phyloP scores from a whole-genome alignment of 768 basidiomycete species.

The Termitomyces sp. region DNA sequence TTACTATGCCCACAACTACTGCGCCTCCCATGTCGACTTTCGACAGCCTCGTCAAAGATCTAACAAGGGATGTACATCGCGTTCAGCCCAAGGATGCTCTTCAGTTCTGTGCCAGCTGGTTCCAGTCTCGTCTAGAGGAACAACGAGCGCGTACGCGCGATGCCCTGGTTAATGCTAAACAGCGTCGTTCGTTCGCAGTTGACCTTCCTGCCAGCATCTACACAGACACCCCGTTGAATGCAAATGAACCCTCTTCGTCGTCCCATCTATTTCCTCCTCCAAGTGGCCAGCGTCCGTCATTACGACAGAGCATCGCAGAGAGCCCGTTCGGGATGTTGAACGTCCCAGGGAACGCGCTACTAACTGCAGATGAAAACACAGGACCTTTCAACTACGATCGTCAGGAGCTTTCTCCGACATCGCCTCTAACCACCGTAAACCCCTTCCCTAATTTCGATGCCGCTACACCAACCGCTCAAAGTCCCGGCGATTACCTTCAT shows the following conservation, averaged over 20 bases:
- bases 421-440: constrained; percentile 45
- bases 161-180: constrained; percentile 48
- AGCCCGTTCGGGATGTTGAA: constrained; percentile 79
- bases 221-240: constrained; percentile 40
- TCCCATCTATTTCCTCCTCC: constrained; percentile 54
- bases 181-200: constrained; percentile 40
- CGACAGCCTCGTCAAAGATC: constrained; percentile 74
- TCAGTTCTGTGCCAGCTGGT: constrained; percentile 94
- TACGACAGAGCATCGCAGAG: constrained; percentile 46
- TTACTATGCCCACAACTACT: constrained; percentile 7
- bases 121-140: constrained; percentile 81
- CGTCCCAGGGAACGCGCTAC: constrained; percentile 74
- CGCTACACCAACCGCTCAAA: constrained; percentile 39
- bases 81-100: constrained; percentile 87
- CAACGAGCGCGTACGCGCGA: constrained; percentile 74
- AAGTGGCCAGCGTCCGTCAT: constrained; percentile 42
- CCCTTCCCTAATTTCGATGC: constrained; percentile 51
- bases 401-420: constrained; percentile 56
- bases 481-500: constrained; percentile 62
- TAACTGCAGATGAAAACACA: constrained; percentile 45
- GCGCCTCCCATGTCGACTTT: constrained; percentile 58
- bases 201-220: constrained; percentile 56
- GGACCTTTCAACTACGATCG: constrained; percentile 57
- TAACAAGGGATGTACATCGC: constrained; percentile 80
- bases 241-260: constrained; percentile 28